Conservation (phyloP, 495 filamentous ascomycete species). For the Tuber brumale region DNA sequence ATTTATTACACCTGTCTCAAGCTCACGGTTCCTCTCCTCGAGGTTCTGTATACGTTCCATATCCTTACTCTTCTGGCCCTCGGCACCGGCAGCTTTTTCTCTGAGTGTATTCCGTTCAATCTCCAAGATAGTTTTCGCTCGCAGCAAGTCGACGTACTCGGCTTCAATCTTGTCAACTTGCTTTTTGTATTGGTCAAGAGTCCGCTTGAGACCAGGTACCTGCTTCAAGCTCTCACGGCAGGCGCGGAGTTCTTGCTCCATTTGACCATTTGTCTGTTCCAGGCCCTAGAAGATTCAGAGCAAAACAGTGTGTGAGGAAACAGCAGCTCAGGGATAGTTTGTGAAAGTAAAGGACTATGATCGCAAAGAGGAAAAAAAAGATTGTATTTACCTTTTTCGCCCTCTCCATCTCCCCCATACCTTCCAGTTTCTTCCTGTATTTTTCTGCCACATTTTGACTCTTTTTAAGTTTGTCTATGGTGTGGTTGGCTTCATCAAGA, state of each 20-base stretch:
- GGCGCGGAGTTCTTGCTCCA: conserved; percentile 35
- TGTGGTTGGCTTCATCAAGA: conserved; percentile 41
- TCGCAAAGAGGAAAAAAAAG: neutral
- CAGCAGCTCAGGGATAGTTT: conserved; percentile 11
- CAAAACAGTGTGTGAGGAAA: conserved; percentile 21
- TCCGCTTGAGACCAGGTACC: conserved; percentile 39
- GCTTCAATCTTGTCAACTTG: conserved; percentile 39
- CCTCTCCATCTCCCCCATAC: conserved; percentile 40
- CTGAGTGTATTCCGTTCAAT: conserved; percentile 36
- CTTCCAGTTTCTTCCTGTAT: conserved; percentile 41
- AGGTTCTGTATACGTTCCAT: conserved; percentile 44
- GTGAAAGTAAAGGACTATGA: neutral
- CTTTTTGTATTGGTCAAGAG: conserved; percentile 42
- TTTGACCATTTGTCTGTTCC: conserved; percentile 37
- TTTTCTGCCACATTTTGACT: conserved; percentile 41
- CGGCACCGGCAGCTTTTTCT: conserved; percentile 37
- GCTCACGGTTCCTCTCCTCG: conserved; percentile 52
- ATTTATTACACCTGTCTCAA: conserved; percentile 49
- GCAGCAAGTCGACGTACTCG: conserved; percentile 37
- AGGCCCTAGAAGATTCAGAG: conserved; percentile 28
- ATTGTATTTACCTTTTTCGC: conserved; percentile 35
- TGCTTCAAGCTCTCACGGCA: conserved; percentile 40
- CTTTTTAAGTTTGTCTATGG: conserved; percentile 41
- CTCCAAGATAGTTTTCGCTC: conserved; percentile 31
- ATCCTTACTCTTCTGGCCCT: conserved; percentile 40